Conservation (phyloP, 2,329 filamentous ascomycete species). For the Paecilomyces niveus region DNA sequence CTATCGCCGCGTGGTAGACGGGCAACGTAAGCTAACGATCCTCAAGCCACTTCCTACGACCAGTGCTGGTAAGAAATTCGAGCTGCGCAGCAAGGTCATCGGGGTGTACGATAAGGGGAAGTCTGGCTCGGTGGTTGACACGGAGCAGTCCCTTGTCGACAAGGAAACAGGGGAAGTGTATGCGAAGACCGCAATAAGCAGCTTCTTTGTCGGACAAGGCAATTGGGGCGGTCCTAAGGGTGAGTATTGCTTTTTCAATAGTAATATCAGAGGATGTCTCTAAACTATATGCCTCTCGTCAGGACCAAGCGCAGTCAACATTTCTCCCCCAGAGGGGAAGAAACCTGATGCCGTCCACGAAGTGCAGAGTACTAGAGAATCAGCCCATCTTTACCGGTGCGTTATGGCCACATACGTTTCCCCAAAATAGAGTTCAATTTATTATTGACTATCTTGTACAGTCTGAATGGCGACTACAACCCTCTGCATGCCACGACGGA, state of each 20-base stretch:
- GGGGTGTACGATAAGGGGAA: conserved; percentile 89
- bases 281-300: not conserved
- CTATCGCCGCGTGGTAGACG: conserved; percentile 67
- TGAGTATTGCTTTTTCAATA: conserved; percentile 18
- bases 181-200: conserved; percentile 59
- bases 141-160: conserved; percentile 70
- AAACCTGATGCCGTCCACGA: conserved; percentile 63
- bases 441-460: conserved; percentile 18
- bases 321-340: conserved; percentile 65
- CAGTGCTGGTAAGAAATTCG: conserved; percentile 65
- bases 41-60: conserved; percentile 66
- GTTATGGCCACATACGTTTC: conserved; percentile 4
- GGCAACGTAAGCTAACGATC: conserved; percentile 73
- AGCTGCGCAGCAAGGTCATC: conserved; percentile 68
- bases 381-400: conserved; percentile 65
- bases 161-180: conserved; percentile 63
- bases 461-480: conserved; percentile 91
- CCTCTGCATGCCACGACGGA: conserved; percentile 82
- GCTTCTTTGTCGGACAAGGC: conserved; percentile 76
- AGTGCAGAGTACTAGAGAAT: conserved; percentile 64
- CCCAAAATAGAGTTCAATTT: not conserved
- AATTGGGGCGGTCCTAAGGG: conserved; percentile 87
- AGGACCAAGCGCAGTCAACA: conserved; percentile 66
- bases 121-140: conserved; percentile 73
- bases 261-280: not conserved